Percentiles rank a stretch among this genome's conserved stretches.
phyloP scores from a whole-genome alignment of 306 rosid species.

The Rosa lucieae region DNA sequence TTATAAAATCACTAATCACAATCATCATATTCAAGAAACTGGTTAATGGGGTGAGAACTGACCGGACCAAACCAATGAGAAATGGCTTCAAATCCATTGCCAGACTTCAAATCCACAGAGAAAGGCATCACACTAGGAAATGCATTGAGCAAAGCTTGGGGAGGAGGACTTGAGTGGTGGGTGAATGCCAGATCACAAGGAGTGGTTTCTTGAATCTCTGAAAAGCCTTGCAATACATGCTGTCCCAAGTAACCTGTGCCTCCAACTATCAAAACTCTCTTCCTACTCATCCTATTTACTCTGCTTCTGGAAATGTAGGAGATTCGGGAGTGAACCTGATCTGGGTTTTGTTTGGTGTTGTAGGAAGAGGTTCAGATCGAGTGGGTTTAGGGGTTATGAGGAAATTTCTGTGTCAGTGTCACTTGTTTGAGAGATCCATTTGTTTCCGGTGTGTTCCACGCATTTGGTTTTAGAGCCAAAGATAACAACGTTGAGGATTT shows the following conservation, averaged over 20 bases:
- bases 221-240: slow-evolving; percentile 64
- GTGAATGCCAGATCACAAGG: slow-evolving; percentile 68
- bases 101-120: slow-evolving; percentile 73
- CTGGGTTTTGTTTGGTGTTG: not conserved
- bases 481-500: not conserved
- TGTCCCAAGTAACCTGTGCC: slow-evolving; percentile 96
- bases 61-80: slow-evolving; percentile 70
- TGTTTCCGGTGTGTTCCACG: not conserved
- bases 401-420: slow-evolving; percentile 13
- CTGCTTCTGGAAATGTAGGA: not conserved
- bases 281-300: slow-evolving; percentile 34
- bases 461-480: not conserved
- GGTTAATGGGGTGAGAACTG: slow-evolving; percentile 8
- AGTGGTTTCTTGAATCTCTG: slow-evolving; percentile 24
- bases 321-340: not conserved
- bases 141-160: slow-evolving; percentile 46
- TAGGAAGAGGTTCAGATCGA: not conserved
- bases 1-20: slow-evolving; percentile 20
- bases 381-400: too few species aligned
- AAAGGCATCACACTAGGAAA: slow-evolving; percentile 53
- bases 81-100: slow-evolving; percentile 72
- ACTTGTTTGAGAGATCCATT: not conserved
- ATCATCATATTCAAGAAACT: not conserved
- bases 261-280: slow-evolving; percentile 77
- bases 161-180: slow-evolving; percentile 55